Evolutionary conservation across 768 basidiomycete genomes (phyloP).

Genomic region (Astraeus odoratus): DNA sequence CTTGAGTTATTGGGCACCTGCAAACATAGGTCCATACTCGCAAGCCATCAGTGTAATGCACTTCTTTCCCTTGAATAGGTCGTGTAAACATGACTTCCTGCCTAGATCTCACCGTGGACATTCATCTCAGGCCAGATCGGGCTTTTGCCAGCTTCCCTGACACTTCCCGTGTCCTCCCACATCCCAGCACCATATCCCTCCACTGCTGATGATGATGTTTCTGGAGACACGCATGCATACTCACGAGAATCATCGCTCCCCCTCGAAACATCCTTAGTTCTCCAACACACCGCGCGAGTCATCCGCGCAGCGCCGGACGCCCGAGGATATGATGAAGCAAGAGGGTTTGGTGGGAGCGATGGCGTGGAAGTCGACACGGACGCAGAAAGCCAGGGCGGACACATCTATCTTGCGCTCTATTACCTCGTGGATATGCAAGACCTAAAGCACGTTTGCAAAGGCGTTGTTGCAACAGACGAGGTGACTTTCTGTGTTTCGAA

Average conservation of each 20-base stretch:
- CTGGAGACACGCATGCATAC: constrained; percentile 21
- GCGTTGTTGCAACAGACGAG: constrained; percentile 23
- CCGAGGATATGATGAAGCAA: constrained; percentile 24
- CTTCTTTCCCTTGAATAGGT: neutral
- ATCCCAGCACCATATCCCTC: constrained; percentile 1
- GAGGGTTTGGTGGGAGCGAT: constrained; percentile 20
- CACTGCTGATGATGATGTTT: neutral
- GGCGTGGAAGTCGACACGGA: constrained; percentile 45
- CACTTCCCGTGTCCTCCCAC: constrained; percentile 54
- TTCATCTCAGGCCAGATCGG: constrained; percentile 96
- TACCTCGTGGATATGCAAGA: constrained; percentile 52
- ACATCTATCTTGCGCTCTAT: constrained; percentile 58
- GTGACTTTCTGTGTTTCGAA: constrained; percentile 9
- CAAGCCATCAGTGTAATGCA: constrained; percentile 75
- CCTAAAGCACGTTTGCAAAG: constrained; percentile 34
- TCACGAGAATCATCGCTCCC: constrained; percentile 28
- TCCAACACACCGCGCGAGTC: constrained; percentile 77
- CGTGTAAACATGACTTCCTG: neutral
- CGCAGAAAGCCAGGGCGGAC: constrained; percentile 34
- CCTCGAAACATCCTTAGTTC: constrained; percentile 62
- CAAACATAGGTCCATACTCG: constrained; percentile 98
- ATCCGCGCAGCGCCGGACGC: constrained; percentile 46
- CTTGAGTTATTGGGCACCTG: constrained; percentile 97
- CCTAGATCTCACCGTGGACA: constrained; percentile 65
- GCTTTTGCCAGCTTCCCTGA: constrained; percentile 66